These are phyloP conservation scores for Dictyostelium citrinum DNA, from an alignment of 78 protist species.

Conservation along the genomic window DNA sequence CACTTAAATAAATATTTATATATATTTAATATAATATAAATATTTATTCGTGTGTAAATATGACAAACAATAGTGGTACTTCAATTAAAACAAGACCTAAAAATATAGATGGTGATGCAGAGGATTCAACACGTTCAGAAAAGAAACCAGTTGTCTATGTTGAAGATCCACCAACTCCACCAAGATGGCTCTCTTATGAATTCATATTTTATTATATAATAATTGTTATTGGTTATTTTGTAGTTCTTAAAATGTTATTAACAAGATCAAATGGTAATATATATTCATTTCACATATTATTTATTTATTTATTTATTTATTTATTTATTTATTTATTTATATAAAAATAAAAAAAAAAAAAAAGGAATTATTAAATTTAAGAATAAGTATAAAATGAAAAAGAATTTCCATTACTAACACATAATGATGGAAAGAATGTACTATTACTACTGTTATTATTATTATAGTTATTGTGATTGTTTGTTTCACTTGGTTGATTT, in stretches of 20 bases:
- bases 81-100: neutral
- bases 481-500: neutral
- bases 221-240: constrained; percentile 43
- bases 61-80: neutral
- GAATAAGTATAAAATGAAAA: neutral
- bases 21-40: too few relatives aligned
- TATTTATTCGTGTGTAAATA: neutral
- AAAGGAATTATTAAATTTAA: neutral
- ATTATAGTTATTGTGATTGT: neutral
- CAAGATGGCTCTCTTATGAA: constrained; percentile 60
- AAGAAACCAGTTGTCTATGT: constrained; percentile 55
- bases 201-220: constrained; percentile 32
- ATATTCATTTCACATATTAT: too few relatives aligned
- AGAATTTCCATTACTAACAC: neutral
- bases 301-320: too few relatives aligned
- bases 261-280: constrained; percentile 52
- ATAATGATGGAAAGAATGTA: neutral
- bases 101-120: neutral
- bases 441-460: neutral
- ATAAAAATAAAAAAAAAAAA: neutral
- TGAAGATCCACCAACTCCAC: constrained; percentile 65
- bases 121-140: neutral
- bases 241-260: neutral
- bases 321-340: neutral
- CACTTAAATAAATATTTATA: too few relatives aligned